Evolutionary conservation across 345 rosid genomes (phyloP), one percentile per base, ranked within the genome.

Genomic region (Populus ilicifolia): DNA sequence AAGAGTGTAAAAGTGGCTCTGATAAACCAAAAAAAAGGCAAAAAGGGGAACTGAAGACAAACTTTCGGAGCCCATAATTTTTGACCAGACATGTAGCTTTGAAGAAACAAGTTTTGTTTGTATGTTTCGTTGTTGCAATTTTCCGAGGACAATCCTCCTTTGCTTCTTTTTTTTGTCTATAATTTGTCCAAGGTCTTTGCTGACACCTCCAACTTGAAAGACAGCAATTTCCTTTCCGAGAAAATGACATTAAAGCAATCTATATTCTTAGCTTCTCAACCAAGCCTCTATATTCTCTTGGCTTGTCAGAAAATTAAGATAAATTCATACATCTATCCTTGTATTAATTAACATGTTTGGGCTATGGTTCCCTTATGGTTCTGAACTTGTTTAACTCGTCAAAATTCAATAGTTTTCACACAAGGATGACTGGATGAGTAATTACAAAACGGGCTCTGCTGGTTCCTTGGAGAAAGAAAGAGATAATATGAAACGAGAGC

Each of bases 21-120:
- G 25, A 30, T 74, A n/a, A 38, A 83, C 46, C 67, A 43, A 72
- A 44, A 30, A 33, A 10, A 11, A 14, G 11, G 62, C 10, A 8
- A 67, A 69, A 75, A 72, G 66, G 69, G 36, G 27, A 65, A 67
- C 17, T 69, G n/a, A 27, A 67, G 17, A 30, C 25, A 14, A 74
- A 76, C 88, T 81, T 83, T 86, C 67, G 74, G 63, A 75, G 81
- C 80, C 74, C 81, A 74, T 77, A 75, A 77, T 80, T 63, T 84
- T 86, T 86, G 84, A 86, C 86, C 23, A 5, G 35, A 18, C 16
- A 11, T 13, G 30, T 44, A 18, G 1, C 23, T 41, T 18, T 59
- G 64, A 59, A 59, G 13, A 59, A 23, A 59, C 29, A 59, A 23
- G 29, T n/a, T 59, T 59, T 23, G 29, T 23, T 18, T 52, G 8